Base-by-base conservation (phyloP, 1,139 yeast genomes). In the Blastobotrys malaysiensis region DNA sequence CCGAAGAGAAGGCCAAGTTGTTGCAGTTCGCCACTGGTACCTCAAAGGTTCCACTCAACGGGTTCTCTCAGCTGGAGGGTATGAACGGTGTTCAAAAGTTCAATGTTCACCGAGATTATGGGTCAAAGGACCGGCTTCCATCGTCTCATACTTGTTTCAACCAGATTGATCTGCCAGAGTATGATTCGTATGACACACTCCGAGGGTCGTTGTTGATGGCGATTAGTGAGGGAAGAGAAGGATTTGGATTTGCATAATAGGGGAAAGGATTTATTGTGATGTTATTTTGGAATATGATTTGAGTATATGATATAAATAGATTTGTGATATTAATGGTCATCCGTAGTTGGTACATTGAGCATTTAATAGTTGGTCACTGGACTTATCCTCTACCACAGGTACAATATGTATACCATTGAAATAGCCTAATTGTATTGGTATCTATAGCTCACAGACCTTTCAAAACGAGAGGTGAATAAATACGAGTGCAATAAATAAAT, bases 21-120 rank as follows among this genome's bases (percentile, higher is more conserved):
- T 74, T 95, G 57, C 99, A 95, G 67, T 95, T 93, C 76, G 95
- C 96, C 1, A 95, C 99, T 0, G 99, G 99, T 58, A 93, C 99
- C 0, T 86, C 96, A 55, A 91, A 93, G 71, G 99, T 95, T 7
- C 99, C 99, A 22, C 76, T 91, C 61, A 88, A 88, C 67, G 99
- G 99, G 1, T 95, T 95, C 68, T 86, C 88, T 64, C 96, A 86
- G 63, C 77, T 95, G 59, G 85, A 88, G 60, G 97, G 98, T 31
- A 89, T 93, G 62, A 83, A 84, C 67, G 97, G 97, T 2, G 78
- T 84, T 2, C 84, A 93, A 52, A 88, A 88, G 66, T 95, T 95
- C 71, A 84, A 88, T 59, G 88, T 95, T 58, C 97, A 90, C 66
- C 79, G 96, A 57, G 97, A 89, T 64, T 90, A 88, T 70, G 96